These are phyloP conservation scores for Saccharum officinarum DNA, from an alignment of 176 grass and related monocot genomes.

Conservation along the genomic window DNA sequence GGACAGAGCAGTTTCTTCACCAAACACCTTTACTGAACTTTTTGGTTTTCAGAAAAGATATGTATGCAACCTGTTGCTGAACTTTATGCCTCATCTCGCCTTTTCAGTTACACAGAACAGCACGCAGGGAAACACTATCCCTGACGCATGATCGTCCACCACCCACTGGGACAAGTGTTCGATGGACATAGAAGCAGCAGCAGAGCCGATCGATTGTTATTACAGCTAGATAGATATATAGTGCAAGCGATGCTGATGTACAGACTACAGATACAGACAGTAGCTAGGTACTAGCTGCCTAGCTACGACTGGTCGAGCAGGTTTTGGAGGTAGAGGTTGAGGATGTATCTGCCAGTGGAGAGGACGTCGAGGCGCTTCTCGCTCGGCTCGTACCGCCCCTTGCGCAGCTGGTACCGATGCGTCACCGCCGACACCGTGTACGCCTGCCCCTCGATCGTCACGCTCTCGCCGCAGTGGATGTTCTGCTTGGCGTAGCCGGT, in stretches of 20 bases:
- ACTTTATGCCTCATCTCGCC: slow-evolving; percentile 10
- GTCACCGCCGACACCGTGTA: slow-evolving; percentile 90
- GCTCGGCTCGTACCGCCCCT: slow-evolving; percentile 83
- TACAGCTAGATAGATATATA: background rate
- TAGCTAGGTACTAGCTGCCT: background rate
- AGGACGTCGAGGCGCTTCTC: slow-evolving; percentile 96
- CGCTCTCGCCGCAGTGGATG: slow-evolving; percentile 94
- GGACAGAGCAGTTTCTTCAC: background rate
- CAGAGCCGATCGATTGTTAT: background rate
- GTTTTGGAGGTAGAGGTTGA: slow-evolving; percentile 85
- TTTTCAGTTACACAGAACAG: background rate
- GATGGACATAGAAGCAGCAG: background rate
- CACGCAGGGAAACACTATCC: background rate
- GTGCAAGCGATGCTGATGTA: background rate
- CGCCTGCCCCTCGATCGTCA: slow-evolving; percentile 84
- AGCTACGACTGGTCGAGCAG: slow-evolving; percentile 75
- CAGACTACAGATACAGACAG: background rate
- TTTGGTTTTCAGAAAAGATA: background rate
- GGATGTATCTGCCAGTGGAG: slow-evolving; percentile 85
- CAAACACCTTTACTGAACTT: background rate
- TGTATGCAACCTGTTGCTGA: background rate
- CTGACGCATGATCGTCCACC: background rate
- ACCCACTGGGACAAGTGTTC: background rate
- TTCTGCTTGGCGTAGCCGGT: slow-evolving; percentile 40
- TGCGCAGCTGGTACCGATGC: slow-evolving; percentile 88